Conservation (phyloP, 345 rosid species). For the Combretum micranthum region DNA sequence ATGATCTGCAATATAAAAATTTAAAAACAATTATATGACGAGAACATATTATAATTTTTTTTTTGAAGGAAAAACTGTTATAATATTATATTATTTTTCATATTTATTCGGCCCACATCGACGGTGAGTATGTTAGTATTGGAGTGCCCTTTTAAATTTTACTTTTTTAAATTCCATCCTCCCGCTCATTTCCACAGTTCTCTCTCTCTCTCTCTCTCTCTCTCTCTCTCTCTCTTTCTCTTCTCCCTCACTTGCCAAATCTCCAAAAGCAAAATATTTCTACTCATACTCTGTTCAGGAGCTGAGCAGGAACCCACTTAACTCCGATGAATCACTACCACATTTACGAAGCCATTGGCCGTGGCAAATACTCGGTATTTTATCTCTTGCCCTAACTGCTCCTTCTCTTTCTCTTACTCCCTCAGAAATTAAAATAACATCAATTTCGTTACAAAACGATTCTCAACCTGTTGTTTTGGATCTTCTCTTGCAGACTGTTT, state of each 20-base stretch:
- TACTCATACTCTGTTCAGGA: not conserved
- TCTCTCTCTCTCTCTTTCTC: conserved; percentile 15
- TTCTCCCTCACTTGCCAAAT: not conserved
- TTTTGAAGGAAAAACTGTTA: too few species aligned
- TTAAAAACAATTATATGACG: too few species aligned
- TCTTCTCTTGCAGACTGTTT: conserved; percentile 48
- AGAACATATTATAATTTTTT: too few species aligned
- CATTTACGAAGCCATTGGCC: conserved; percentile 95
- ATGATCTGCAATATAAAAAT: too few species aligned
- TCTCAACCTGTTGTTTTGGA: not conserved
- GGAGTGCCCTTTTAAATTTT: conserved; percentile 1
- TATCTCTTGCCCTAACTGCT: not conserved
- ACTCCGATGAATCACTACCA: conserved; percentile 76
- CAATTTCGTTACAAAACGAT: not conserved
- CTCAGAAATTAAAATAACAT: not conserved
- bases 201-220: conserved; percentile 13
- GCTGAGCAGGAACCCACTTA: conserved; percentile 11
- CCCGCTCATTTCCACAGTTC: conserved; percentile 14
- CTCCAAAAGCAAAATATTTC: not conserved
- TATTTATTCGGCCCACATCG: too few species aligned
- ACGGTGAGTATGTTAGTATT: too few species aligned
- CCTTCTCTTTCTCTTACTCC: not conserved
- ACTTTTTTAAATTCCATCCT: conserved; percentile 12
- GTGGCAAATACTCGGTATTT: conserved; percentile 89
- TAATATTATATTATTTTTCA: too few species aligned